Evolutionary conservation across 108 stramenopile species (phyloP).

Genomic region (Nannochloropsis gaditana): DNA sequence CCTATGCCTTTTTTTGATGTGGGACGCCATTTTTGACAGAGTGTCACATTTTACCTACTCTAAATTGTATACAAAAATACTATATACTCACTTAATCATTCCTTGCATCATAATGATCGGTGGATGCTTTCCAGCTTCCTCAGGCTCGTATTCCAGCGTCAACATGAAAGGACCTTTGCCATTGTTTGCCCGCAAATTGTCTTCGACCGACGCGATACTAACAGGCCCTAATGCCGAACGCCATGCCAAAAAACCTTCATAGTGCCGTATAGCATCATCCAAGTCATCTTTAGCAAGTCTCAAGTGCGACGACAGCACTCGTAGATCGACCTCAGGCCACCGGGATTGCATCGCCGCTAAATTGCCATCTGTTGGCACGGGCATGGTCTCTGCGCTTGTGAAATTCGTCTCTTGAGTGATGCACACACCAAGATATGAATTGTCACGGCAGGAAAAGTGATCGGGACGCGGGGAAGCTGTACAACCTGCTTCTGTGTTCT

Average conservation of each 20-base stretch:
- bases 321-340: background rate
- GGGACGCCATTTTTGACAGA: too few relatives aligned
- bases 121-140: background rate
- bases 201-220: background rate
- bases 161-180: slow-evolving; percentile 7
- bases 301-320: background rate
- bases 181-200: background rate
- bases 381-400: background rate
- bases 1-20: too few relatives aligned
- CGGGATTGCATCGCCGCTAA: slow-evolving; percentile 10
- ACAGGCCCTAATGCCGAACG: background rate
- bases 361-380: background rate
- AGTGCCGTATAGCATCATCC: background rate
- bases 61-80: too few relatives aligned
- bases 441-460: too few relatives aligned
- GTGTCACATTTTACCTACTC: too few relatives aligned
- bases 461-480: too few relatives aligned
- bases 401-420: background rate
- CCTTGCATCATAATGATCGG: background rate
- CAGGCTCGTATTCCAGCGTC: background rate
- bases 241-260: background rate
- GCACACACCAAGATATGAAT: too few relatives aligned
- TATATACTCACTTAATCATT: background rate
- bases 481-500: too few relatives aligned
- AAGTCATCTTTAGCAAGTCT: slow-evolving; percentile 8